Conservation (phyloP, 139 green algal species). For the Nannochloris sp. region DNA sequence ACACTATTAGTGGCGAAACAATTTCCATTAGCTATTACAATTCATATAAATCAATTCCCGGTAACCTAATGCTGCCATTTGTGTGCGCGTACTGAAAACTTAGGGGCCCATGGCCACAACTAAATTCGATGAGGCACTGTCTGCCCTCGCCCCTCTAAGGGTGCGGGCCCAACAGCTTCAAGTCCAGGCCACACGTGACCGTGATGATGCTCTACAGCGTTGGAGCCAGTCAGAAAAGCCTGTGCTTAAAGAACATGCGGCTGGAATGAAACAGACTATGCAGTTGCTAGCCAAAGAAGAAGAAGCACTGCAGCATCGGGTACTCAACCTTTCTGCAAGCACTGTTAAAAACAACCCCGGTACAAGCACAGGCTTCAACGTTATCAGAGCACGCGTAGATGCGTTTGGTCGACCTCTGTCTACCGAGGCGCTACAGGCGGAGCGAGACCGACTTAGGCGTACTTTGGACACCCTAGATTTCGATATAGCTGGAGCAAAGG, state of each 20-base stretch:
- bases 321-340: not conserved
- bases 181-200: constrained; percentile 1
- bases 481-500: constrained; percentile 19
- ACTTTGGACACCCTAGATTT: constrained; percentile 20
- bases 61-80: no score
- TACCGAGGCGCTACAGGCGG: constrained; percentile 13
- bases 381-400: constrained; percentile 21
- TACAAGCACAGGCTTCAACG: constrained; percentile 35
- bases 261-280: constrained; percentile 9
- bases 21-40: no score
- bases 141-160: constrained; percentile 1
- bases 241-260: constrained; percentile 5
- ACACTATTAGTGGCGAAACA: no score
- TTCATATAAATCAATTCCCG: no score
- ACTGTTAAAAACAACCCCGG: constrained; percentile 5
- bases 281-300: constrained; percentile 16
- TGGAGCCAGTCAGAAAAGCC: constrained; percentile 17
- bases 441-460: constrained; percentile 23
- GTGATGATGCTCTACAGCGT: not conserved
- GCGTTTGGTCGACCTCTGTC: constrained; percentile 17
- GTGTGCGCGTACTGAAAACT: no score
- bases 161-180: constrained; percentile 15
- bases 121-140: not conserved
- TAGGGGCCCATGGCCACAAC: no score
- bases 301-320: constrained; percentile 9